These are phyloP conservation scores for Juncus inflexus DNA, from an alignment of 176 grass and related monocot species.

Conservation along the genomic window DNA sequence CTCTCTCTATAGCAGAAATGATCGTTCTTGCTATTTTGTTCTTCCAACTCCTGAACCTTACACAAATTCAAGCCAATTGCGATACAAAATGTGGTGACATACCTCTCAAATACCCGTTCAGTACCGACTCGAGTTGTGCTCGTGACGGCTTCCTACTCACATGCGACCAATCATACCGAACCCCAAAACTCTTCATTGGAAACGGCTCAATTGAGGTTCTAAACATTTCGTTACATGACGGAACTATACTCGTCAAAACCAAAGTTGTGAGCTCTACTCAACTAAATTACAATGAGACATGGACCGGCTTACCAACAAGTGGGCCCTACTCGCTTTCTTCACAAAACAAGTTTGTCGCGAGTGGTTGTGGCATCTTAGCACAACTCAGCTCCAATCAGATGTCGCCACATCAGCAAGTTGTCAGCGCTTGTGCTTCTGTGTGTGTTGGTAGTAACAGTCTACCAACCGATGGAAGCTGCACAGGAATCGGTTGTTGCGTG, in stretches of 20 bases:
- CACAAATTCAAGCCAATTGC: conserved; percentile 19
- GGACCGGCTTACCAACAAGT: background rate
- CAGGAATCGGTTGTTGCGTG: conserved; percentile 28
- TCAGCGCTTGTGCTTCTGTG: conserved; percentile 16
- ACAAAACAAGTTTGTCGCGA: conserved; percentile 22
- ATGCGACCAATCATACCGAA: conserved; percentile 17
- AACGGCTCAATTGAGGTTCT: conserved; percentile 26
- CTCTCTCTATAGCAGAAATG: conserved; percentile 9
- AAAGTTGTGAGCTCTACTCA: background rate
- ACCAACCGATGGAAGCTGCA: conserved; percentile 22
- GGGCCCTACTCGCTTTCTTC: background rate
- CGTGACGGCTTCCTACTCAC: conserved; percentile 30
- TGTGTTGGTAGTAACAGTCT: background rate
- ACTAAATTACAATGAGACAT: background rate
- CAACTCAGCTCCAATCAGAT: background rate
- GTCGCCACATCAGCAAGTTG: background rate
- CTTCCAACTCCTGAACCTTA: conserved; percentile 10
- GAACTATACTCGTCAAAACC: conserved; percentile 6
- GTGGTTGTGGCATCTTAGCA: conserved; percentile 18
- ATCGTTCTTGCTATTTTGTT: conserved; percentile 20
- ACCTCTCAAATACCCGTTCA: conserved; percentile 39
- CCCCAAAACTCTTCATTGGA: conserved; percentile 37
- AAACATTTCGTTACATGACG: conserved; percentile 3
- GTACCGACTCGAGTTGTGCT: conserved; percentile 30
- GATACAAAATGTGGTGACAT: conserved; percentile 26